Conservation (phyloP, 140 eudicot genomes). For the Flaveria floridana region DNA sequence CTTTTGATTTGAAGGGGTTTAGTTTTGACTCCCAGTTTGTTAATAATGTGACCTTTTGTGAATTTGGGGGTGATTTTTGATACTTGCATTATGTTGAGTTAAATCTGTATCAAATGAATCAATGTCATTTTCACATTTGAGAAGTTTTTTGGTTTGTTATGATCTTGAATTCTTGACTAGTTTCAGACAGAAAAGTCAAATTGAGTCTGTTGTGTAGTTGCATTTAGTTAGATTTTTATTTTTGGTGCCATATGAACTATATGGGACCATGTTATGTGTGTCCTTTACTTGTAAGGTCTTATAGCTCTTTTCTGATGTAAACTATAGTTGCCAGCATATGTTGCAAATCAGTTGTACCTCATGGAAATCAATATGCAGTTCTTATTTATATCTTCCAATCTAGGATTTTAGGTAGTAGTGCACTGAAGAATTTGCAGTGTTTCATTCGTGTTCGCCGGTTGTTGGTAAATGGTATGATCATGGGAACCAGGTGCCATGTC, state of each 20-base stretch:
- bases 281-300: not conserved
- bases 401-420: not conserved
- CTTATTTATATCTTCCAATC: not conserved
- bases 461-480: not conserved
- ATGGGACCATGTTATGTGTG: not conserved
- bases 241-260: not conserved
- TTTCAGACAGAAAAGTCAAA: slow-evolving; percentile 14
- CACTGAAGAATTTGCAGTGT: not conserved
- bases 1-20: slow-evolving; percentile 14
- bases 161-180: not conserved
- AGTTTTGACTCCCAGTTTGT: slow-evolving; percentile 6
- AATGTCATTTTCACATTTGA: slow-evolving; percentile 1
- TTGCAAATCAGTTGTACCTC: not conserved
- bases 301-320: not conserved
- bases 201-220: slow-evolving; percentile 11
- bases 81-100: slow-evolving; percentile 23
- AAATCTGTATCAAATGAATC: not conserved
- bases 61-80: not conserved
- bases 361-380: not conserved
- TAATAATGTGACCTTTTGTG: slow-evolving; percentile 8
- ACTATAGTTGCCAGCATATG: slow-evolving; percentile 1
- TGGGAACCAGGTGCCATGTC: slow-evolving; percentile 1
- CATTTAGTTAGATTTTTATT: not conserved
- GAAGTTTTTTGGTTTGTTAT: not conserved
- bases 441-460: not conserved